These are phyloP conservation scores for Hypoxylon sp. DNA, from an alignment of 2,329 filamentous ascomycete species.

Conservation along the genomic window DNA sequence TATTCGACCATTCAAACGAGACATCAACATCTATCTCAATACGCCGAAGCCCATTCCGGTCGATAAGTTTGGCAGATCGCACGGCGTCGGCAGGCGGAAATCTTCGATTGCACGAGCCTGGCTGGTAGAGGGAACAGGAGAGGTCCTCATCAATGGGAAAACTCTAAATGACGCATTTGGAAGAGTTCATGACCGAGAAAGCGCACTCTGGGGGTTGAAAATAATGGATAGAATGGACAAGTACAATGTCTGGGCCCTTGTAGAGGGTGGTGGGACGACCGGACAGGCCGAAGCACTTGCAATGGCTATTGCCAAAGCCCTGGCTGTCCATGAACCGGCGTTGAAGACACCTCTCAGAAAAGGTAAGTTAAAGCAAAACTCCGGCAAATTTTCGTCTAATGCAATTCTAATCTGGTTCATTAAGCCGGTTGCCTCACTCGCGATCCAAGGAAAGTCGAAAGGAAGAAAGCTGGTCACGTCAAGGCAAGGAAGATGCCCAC, in stretches of 20 bases:
- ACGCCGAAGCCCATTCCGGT: conserved; percentile 74
- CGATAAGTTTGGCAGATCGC: conserved; percentile 82
- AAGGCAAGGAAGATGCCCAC: conserved; percentile 98
- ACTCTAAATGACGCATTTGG: conserved; percentile 85
- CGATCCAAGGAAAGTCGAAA: conserved; percentile 92
- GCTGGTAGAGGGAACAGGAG: conserved; percentile 92
- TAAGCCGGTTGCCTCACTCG: conserved; percentile 92
- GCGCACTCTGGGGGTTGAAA: conserved; percentile 91
- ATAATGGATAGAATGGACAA: conserved; percentile 88
- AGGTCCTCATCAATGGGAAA: conserved; percentile 92
- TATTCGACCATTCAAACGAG: conserved; percentile 79
- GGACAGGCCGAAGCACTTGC: conserved; percentile 97
- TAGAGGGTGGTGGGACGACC: conserved; percentile 89
- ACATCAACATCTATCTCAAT: conserved; percentile 79
- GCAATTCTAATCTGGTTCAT: conserved; percentile 53
- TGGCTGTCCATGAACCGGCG: conserved; percentile 91
- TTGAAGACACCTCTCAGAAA: conserved; percentile 88
- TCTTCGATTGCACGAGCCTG: conserved; percentile 86
- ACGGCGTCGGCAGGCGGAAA: conserved; percentile 89
- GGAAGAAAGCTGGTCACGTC: conserved; percentile 96
- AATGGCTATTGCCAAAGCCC: conserved; percentile 87
- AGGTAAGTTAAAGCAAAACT: conserved; percentile 73
- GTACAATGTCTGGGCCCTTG: conserved; percentile 94
- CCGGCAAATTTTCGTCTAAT: conserved; percentile 25
- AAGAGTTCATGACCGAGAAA: conserved; percentile 93